These are phyloP conservation scores for Pichia sp. DNA, from an alignment of 1,139 yeast species.

Conservation along the genomic window DNA sequence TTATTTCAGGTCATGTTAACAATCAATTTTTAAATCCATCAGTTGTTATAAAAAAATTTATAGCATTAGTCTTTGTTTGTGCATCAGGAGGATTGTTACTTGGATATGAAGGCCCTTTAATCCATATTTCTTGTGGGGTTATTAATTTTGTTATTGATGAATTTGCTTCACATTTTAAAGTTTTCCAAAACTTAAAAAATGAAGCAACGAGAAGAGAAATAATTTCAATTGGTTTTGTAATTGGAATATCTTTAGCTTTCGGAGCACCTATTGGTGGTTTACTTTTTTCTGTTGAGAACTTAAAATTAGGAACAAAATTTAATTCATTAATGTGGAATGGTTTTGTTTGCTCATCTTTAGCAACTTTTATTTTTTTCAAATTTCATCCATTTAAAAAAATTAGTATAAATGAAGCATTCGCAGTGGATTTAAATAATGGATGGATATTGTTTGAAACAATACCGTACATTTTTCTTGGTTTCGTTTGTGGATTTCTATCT, in stretches of 20 bases:
- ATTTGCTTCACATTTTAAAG: slow-evolving; percentile 15
- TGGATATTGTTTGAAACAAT: slow-evolving; percentile 68
- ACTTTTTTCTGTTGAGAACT: slow-evolving; percentile 71
- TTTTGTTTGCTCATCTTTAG: slow-evolving; percentile 69
- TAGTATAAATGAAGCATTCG: slow-evolving; percentile 53
- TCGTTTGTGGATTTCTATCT: slow-evolving; percentile 66
- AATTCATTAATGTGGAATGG: slow-evolving; percentile 74
- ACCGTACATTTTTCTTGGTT: slow-evolving; percentile 64
- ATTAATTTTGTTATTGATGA: slow-evolving; percentile 37
- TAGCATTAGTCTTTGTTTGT: slow-evolving; percentile 57
- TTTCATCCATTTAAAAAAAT: slow-evolving; percentile 54
- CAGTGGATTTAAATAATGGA: slow-evolving; percentile 60
- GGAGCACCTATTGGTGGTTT: slow-evolving; percentile 96
- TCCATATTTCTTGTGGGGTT: slow-evolving; percentile 76
- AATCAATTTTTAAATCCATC: slow-evolving; percentile 41
- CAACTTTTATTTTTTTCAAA: slow-evolving; percentile 60
- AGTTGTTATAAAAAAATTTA: slow-evolving; percentile 44
- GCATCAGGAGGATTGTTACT: slow-evolving; percentile 77
- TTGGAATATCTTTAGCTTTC: slow-evolving; percentile 91
- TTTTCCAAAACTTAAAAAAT: slow-evolving; percentile 41
- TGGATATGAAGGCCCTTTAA: slow-evolving; percentile 92
- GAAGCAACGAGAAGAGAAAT: slow-evolving; percentile 58
- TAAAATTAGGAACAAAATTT: slow-evolving; percentile 58
- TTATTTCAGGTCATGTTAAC: slow-evolving; percentile 55
- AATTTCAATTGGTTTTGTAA: slow-evolving; percentile 81